Conservation (phyloP, 805 yeast species). For the Candida anglica region DNA sequence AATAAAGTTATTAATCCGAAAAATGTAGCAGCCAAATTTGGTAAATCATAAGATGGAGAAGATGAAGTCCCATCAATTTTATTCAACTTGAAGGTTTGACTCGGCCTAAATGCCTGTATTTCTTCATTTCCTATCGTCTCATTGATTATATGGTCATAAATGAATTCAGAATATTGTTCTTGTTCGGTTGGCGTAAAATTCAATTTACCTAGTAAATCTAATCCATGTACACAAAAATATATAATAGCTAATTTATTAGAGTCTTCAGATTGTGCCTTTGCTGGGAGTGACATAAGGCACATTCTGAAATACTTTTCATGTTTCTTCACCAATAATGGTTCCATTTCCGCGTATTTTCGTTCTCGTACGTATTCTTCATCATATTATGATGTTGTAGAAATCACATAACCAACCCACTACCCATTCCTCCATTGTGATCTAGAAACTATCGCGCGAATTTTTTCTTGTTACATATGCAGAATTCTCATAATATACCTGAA, state of each 20-base stretch:
- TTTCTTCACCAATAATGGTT: conserved; percentile 17
- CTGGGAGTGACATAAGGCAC: conserved; percentile 53
- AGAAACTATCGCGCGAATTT: too few species aligned
- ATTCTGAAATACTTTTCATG: conserved; percentile 46
- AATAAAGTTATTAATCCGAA: conserved; percentile 63
- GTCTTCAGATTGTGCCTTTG: conserved; percentile 57
- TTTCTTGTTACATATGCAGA: too few species aligned
- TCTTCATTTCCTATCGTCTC: conserved; percentile 29
- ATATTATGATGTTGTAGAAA: too few species aligned
- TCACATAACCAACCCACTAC: too few species aligned
- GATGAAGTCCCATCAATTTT: too few species aligned
- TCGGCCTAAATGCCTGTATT: conserved; percentile 53
- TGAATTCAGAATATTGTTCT: conserved; percentile 32
- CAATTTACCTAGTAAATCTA: conserved; percentile 42
- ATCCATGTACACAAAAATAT: conserved; percentile 65
- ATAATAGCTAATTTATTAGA: conserved; percentile 66
- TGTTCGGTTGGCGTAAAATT: conserved; percentile 21
- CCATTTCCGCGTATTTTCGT: too few species aligned
- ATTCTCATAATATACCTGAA: too few species aligned
- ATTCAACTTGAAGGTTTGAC: conserved; percentile 38
- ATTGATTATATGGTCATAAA: conserved; percentile 44
- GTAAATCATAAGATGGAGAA: conserved; percentile 44
- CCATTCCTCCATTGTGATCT: too few species aligned
- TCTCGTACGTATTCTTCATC: too few species aligned
- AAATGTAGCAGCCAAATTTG: conserved; percentile 71